Base-by-base conservation (phyloP, 2,329 filamentous ascomycete genomes). In the Ophiostoma ips region DNA sequence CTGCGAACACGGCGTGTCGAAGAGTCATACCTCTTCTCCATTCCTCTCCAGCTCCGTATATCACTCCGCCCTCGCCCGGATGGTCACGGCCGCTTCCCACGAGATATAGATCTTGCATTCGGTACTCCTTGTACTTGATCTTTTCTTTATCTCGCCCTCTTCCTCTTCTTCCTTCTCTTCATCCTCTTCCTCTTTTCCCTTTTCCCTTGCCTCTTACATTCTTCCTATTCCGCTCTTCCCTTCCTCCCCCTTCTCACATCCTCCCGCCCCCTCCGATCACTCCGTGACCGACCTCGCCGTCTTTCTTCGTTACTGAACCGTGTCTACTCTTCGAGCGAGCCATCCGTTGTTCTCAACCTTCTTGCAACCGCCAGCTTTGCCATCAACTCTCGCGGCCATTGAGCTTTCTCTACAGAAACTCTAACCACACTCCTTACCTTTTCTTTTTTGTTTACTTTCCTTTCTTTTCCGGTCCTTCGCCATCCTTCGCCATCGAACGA, bases 1-100 rank as follows among this genome's bases (percentile, higher is more conserved):
- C 53, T 40, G 46, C 53, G 62, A 62, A 62, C 62, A 61, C 61
- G 62, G 61, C 53, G 58, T 62, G 62, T 56, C 54, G 63, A 68
- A 67, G 70, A 73, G 69, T 72, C 64, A 71, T 64, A 51, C 67
- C 69, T 30, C 66, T 71, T 69, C 63, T 59, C 66, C 64, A 62
- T 61, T 64, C 64, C 64, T 67, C 61, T 66, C 66, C 64, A 35
- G 40, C 58, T 60, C 61, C 58, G 62, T 50, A 49, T 68, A 58
- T 60, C 59, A 59, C 55, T 60, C 56, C 35, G n/a, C 18, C 30
- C 50, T 52, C 56, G 52, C 24, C 61, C 66, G 66, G 62, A 70
- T 69, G 68, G 64, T 64, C 61, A 64, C 64, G 58, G 60, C 56
- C 56, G 24, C n/a, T 13, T 16, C 21, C 31, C 38, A 13, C 36